phyloP scores from a whole-genome alignment of 495 filamentous ascomycete species.

The Neurospora sp. region DNA sequence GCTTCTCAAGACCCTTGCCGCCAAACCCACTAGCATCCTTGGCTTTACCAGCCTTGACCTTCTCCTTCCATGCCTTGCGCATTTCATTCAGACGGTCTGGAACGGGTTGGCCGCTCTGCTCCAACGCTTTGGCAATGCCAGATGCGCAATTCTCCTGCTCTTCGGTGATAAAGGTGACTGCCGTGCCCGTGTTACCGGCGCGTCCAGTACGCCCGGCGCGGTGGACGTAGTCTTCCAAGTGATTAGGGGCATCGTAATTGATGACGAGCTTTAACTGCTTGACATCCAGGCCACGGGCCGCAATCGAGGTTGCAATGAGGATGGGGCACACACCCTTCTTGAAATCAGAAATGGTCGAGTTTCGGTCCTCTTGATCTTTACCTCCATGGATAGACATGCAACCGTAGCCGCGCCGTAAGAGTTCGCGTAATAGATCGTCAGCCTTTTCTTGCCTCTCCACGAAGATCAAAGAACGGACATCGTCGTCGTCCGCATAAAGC shows the following conservation, averaged over 20 bases:
- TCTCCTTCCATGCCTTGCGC: constrained; percentile 65
- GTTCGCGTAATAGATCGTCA: constrained; percentile 68
- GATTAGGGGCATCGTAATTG: constrained; percentile 94
- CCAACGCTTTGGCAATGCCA: constrained; percentile 87
- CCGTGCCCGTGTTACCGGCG: constrained; percentile 89
- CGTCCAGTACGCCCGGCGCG: constrained; percentile 89
- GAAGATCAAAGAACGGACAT: constrained; percentile 82
- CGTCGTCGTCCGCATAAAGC: constrained; percentile 76
- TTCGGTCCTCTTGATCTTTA: constrained; percentile 91
- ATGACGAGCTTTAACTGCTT: constrained; percentile 94
- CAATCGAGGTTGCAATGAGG: constrained; percentile 90
- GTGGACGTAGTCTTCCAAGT: constrained; percentile 97
- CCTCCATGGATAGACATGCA: constrained; percentile 95
- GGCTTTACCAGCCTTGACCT: constrained; percentile 84
- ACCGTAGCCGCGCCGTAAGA: constrained; percentile 83
- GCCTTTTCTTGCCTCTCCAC: constrained; percentile 93
- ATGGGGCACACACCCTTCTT: constrained; percentile 84
- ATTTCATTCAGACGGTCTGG: constrained; percentile 54
- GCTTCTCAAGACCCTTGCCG: constrained; percentile 83
- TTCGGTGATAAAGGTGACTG: constrained; percentile 86
- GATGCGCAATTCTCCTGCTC: constrained; percentile 85
- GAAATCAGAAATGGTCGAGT: constrained; percentile 91
- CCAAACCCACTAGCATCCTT: constrained; percentile 85
- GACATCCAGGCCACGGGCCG: constrained; percentile 89
- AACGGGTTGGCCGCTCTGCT: constrained; percentile 74